Evolutionary conservation across 352 stramenopile species (phyloP), one percentile per base, ranked within the genome.

Genomic region (Pythium sukuiense): DNA sequence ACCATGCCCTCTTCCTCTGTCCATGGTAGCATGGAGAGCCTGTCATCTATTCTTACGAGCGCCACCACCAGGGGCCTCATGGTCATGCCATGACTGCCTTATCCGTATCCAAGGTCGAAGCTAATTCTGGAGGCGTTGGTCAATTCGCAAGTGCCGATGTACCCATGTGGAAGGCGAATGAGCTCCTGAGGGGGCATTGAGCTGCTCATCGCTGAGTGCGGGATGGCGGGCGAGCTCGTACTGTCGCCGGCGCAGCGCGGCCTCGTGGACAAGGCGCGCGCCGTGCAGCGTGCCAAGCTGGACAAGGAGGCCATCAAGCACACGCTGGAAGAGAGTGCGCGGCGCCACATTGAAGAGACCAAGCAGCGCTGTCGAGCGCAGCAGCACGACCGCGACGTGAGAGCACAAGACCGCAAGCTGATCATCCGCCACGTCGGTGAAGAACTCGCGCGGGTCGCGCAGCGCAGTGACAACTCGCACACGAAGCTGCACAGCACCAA

Each of bases 341-440:
- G 59, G 24, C 58, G 65, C 41, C 75, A 73, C 57, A 60, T 79
- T 20, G 68, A 78, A 16, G 73, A 80, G 46, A 72, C 72, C 43
- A 80, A 77, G 50, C 52, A 62, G 58, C 71, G 68, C 20, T 77
- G 74, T 55, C 63, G 65, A 27, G 29, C 59, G 43, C 67, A 67
- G 9, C 49, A 67, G 14, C 8, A 74, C 0, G 43, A 43, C 43
- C 37, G 63, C 30, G 53, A 68, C 24, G 65, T 54, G 3, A 27
- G 48, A 0, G 55, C 68, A 37, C 64, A 69, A 8, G 68, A 77
- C 49, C 79, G 73, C 33, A 74, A 73, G 11, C 72, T 90, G 32
- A 80, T 88, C 55, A 76, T 90, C 59, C 79, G 81, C 12, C 81
- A 90, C 48, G 79, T 90, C 18, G 81, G 79, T 27, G 77, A 87